These are phyloP conservation scores for Bisporella sp. DNA, from an alignment of 2,329 filamentous ascomycete species.

Conservation along the genomic window DNA sequence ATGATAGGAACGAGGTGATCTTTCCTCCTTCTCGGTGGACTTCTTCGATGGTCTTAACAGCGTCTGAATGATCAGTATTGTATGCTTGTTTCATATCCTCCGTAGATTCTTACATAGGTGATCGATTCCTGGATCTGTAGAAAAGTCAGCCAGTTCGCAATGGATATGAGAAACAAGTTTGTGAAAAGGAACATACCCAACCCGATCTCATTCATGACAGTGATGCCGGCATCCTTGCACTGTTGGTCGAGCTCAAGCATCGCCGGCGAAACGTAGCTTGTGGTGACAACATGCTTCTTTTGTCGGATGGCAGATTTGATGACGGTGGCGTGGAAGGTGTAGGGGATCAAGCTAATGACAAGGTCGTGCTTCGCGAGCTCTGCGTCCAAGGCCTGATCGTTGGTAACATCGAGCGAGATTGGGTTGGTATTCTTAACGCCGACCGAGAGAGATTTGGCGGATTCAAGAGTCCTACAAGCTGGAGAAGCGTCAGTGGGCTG, in stretches of 20 bases:
- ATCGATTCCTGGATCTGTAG: conserved; percentile 61
- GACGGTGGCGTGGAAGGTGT: conserved; percentile 80
- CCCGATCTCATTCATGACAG: conserved; percentile 96
- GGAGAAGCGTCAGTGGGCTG: conserved; percentile 5
- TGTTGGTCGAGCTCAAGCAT: conserved; percentile 83
- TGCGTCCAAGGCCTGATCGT: conserved; percentile 70
- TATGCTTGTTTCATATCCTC: no score
- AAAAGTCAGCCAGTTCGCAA: neutral
- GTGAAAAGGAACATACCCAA: neutral
- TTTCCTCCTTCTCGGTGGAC: conserved; percentile 86
- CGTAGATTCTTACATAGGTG: conserved; percentile 36
- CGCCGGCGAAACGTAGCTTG: conserved; percentile 84
- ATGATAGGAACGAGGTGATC: conserved; percentile 73
- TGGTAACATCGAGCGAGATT: conserved; percentile 77
- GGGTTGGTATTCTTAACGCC: conserved; percentile 67
- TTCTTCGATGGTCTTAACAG: conserved; percentile 79
- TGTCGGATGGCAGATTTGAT: conserved; percentile 89
- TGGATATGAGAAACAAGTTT: neutral
- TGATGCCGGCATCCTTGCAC: conserved; percentile 86
- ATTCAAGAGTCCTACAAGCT: conserved; percentile 78
- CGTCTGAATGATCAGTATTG: conserved; percentile 36
- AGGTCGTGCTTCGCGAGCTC: conserved; percentile 75
- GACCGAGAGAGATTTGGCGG: conserved; percentile 65
- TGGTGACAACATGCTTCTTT: conserved; percentile 96
- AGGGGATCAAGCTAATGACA: conserved; percentile 79